Evolutionary conservation across 176 grass and related monocot genomes (phyloP).

Genomic region (Puccinellia tenuiflora): DNA sequence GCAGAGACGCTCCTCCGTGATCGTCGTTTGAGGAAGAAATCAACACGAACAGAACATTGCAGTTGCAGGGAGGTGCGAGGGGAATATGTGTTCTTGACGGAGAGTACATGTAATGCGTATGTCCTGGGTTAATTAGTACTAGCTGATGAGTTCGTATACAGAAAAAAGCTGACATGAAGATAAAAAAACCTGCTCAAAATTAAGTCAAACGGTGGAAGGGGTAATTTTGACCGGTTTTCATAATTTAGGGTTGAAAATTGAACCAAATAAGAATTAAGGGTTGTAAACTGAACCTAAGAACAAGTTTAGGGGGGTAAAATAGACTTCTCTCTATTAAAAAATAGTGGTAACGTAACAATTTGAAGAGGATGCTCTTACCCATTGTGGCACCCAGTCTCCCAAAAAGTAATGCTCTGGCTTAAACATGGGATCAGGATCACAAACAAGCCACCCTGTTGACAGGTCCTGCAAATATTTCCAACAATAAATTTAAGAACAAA

Average conservation of each 20-base stretch:
- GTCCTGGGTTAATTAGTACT: too few relatives aligned
- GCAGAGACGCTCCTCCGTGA: too few relatives aligned
- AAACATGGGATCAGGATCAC: conserved; percentile 89
- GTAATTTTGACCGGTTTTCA: background rate
- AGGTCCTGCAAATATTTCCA: conserved; percentile 64
- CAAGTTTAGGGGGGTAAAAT: background rate
- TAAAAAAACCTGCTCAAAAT: background rate
- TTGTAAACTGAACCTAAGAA: background rate
- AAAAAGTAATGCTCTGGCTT: conserved; percentile 68
- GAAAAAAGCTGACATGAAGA: background rate
- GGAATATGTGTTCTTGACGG: too few relatives aligned
- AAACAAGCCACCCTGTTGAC: conserved; percentile 84
- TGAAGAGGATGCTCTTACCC: conserved; percentile 46
- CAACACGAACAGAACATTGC: too few relatives aligned
- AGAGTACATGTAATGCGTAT: too few relatives aligned
- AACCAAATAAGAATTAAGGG: background rate
- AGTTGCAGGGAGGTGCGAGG: too few relatives aligned
- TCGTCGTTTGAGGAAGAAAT: too few relatives aligned
- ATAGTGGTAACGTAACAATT: background rate
- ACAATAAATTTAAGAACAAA: conserved; percentile 25
- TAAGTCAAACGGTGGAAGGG: background rate
- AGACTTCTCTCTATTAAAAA: background rate
- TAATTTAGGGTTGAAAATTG: background rate
- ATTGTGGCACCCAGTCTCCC: conserved; percentile 49
- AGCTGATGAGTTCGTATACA: too few relatives aligned